Percentiles rank a stretch among this genome's conserved stretches.
Evolutionary conservation across 768 basidiomycete species (phyloP).

Genomic region (Mycena amicta): DNA sequence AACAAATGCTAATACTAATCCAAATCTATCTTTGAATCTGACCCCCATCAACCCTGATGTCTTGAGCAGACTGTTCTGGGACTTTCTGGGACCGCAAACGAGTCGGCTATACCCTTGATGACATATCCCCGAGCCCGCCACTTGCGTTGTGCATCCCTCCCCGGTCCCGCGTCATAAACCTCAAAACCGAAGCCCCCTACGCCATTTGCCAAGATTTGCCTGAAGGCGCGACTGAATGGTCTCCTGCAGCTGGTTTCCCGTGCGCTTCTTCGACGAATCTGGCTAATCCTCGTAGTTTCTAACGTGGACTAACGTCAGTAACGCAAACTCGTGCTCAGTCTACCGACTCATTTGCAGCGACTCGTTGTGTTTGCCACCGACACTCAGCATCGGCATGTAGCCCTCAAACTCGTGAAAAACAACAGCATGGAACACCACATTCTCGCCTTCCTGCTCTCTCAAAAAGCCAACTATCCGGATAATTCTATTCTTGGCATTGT

Average conservation of each 20-base stretch:
- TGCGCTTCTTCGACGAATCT: neutral
- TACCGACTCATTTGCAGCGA: neutral
- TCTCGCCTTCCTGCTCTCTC: neutral
- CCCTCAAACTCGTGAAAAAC: neutral
- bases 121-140: too few relatives aligned
- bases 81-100: too few relatives aligned
- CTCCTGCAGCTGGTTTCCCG: neutral
- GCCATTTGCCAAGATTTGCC: neutral
- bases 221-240: neutral
- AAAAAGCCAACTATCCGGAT: neutral
- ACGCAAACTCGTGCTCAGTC: neutral
- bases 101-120: too few relatives aligned
- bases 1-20: too few relatives aligned
- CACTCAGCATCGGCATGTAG: neutral
- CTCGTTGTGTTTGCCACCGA: neutral
- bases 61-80: too few relatives aligned
- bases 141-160: too few relatives aligned
- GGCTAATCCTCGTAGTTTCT: neutral
- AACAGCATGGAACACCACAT: neutral
- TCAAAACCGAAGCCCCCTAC: neutral
- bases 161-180: too few relatives aligned
- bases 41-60: too few relatives aligned
- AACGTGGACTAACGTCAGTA: neutral
- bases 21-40: too few relatives aligned
- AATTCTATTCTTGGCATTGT: conserved; percentile 6